phyloP scores from a whole-genome alignment of 306 rosid genomes.

The Gastrolobium villosum region DNA sequence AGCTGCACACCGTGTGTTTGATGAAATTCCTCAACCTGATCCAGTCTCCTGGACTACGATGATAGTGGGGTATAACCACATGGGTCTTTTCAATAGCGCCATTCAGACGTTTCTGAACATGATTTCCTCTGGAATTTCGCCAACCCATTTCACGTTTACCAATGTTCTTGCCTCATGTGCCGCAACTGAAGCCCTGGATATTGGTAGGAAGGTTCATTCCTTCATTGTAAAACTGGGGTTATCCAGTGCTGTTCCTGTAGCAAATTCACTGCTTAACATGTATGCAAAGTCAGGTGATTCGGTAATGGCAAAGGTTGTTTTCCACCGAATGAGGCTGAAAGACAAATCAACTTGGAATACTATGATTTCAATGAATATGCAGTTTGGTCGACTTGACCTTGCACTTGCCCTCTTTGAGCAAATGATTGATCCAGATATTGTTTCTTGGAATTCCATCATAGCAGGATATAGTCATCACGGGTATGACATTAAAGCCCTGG shows the following conservation, averaged over 20 bases:
- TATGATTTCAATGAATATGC: constrained; percentile 78
- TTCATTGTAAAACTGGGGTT: constrained; percentile 73
- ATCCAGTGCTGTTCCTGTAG: constrained; percentile 63
- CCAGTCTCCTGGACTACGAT: constrained; percentile 89
- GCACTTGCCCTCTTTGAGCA: constrained; percentile 71
- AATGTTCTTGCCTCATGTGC: constrained; percentile 82
- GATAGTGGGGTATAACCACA: constrained; percentile 77
- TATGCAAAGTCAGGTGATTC: constrained; percentile 83
- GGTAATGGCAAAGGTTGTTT: constrained; percentile 65
- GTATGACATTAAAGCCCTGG: constrained; percentile 66
- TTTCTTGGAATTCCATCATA: constrained; percentile 84
- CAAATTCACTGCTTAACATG: constrained; percentile 88
- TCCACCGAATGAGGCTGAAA: constrained; percentile 70
- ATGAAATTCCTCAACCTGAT: constrained; percentile 78
- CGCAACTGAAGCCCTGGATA: constrained; percentile 59
- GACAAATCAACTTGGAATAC: constrained; percentile 75
- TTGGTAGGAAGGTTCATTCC: constrained; percentile 79
- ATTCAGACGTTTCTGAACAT: constrained; percentile 64
- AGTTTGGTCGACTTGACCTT: constrained; percentile 66
- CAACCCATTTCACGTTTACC: constrained; percentile 73
- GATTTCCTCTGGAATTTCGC: constrained; percentile 61
- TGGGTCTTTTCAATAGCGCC: constrained; percentile 62
- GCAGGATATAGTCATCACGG: constrained; percentile 74
- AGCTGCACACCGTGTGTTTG: constrained; percentile 58
- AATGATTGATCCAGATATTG: constrained; percentile 69